A percentile compares a stretch with the other conserved stretches of the same genome.
Conservation (phyloP, 306 rosid genomes). For the Cyclanthera cordifolia region DNA sequence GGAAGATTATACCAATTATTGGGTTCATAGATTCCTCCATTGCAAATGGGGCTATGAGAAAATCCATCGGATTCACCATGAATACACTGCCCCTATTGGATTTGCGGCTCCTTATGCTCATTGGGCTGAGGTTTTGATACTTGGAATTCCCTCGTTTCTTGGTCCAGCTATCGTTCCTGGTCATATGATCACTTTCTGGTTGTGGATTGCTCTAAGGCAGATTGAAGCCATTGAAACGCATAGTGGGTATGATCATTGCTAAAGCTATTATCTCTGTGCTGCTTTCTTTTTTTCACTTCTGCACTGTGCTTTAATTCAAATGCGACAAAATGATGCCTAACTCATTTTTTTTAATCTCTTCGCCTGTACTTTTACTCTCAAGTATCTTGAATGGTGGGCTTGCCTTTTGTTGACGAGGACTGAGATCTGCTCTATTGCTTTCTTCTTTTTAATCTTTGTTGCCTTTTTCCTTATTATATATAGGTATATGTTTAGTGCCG, state of each 20-base stretch:
- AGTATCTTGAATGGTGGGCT: conserved; percentile 31
- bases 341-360: conserved; percentile 18
- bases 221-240: conserved; percentile 79
- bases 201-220: conserved; percentile 69
- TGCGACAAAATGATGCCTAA: conserved; percentile 22
- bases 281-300: conserved; percentile 9
- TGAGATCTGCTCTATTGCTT: conserved; percentile 14
- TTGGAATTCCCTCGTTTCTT: conserved; percentile 67
- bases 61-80: conserved; percentile 73
- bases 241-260: conserved; percentile 48
- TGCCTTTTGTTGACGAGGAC: conserved; percentile 28
- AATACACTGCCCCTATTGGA: conserved; percentile 63
- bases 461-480: conserved; percentile 11
- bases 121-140: conserved; percentile 72
- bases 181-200: conserved; percentile 69
- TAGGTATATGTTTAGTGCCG: neutral
- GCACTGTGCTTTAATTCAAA: conserved; percentile 11
- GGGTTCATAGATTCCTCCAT: conserved; percentile 76
- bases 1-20: conserved; percentile 64
- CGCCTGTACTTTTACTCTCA: conserved; percentile 32
- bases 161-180: conserved; percentile 82
- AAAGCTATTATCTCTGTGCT: neutral
- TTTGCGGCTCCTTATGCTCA: conserved; percentile 77
- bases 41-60: conserved; percentile 65
- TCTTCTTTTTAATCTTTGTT: conserved; percentile 1